Evolutionary conservation across 2,329 filamentous ascomycete genomes (phyloP).

Genomic region (Achaetomium macrosporum): DNA sequence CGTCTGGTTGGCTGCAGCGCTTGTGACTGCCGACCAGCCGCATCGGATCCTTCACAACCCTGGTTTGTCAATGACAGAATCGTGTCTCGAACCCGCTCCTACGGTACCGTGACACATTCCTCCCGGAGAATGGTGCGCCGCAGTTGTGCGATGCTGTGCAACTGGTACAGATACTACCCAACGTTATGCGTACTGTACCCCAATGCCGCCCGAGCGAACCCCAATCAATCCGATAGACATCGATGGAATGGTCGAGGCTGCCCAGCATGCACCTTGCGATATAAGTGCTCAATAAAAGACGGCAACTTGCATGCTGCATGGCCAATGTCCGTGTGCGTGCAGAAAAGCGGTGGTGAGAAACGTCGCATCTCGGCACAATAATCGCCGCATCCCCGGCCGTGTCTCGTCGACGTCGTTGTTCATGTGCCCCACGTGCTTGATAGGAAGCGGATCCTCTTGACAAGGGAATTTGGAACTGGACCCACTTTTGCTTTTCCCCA

Average conservation of each 20-base stretch:
- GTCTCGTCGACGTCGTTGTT: conserved; percentile 2
- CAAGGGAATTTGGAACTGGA: conserved; percentile 1
- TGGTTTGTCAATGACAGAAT: not conserved
- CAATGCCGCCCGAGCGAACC: too few relatives aligned
- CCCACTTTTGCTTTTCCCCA: conserved; percentile 6
- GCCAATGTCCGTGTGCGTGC: not conserved
- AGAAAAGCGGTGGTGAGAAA: not conserved
- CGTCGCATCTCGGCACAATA: not conserved
- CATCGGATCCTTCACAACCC: not conserved
- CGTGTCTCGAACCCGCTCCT: not conserved
- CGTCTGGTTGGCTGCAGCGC: not conserved
- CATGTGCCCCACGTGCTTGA: conserved; percentile 5
- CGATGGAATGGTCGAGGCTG: too few relatives aligned
- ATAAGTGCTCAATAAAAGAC: too few relatives aligned
- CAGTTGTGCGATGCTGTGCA: not conserved
- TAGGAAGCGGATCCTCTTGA: not conserved
- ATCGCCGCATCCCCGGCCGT: not conserved
- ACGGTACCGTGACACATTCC: not conserved
- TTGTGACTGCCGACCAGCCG: not conserved
- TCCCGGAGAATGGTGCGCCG: not conserved
- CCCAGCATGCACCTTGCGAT: too few relatives aligned
- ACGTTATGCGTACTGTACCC: too few relatives aligned
- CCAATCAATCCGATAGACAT: too few relatives aligned
- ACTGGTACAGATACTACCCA: not conserved
- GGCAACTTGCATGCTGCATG: not conserved